Evolutionary conservation across 805 yeast species (phyloP).

Genomic region (Zygoascus ofunaensis): DNA sequence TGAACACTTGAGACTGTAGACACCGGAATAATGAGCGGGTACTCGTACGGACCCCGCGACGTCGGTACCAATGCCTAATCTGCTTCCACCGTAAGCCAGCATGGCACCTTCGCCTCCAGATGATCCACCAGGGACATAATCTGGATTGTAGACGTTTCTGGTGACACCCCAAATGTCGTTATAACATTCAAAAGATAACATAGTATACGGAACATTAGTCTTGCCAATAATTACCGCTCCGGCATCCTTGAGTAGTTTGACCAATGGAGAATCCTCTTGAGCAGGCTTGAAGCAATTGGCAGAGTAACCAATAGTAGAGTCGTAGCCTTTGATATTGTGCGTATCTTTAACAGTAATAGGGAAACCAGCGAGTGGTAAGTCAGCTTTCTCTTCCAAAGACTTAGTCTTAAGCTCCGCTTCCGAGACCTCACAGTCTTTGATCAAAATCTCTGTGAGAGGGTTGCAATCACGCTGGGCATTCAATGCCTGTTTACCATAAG

Average conservation of each 20-base stretch:
- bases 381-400: constrained; percentile 24
- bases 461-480: constrained; percentile 56
- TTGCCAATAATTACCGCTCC: constrained; percentile 50
- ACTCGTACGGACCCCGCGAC: constrained; percentile 49
- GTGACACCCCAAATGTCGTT: constrained; percentile 47
- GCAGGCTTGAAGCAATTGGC: constrained; percentile 34
- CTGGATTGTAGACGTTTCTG: constrained; percentile 40
- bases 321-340: constrained; percentile 39
- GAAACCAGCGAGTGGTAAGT: constrained; percentile 47
- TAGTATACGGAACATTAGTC: constrained; percentile 47
- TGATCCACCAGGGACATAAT: constrained; percentile 45
- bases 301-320: constrained; percentile 45
- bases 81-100: constrained; percentile 38
- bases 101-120: constrained; percentile 46
- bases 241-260: constrained; percentile 37
- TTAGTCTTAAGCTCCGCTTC: constrained; percentile 42
- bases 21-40: constrained; percentile 47
- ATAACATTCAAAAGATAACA: constrained; percentile 48
- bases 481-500: constrained; percentile 57
- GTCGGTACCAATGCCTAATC: constrained; percentile 47
- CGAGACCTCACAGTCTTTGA: constrained; percentile 60
- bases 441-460: constrained; percentile 51
- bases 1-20: constrained; percentile 43
- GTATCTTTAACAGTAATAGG: constrained; percentile 59
- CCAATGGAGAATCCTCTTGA: constrained; percentile 33